Conservation (phyloP, 495 filamentous ascomycete genomes). For the Penicillium taxi region DNA sequence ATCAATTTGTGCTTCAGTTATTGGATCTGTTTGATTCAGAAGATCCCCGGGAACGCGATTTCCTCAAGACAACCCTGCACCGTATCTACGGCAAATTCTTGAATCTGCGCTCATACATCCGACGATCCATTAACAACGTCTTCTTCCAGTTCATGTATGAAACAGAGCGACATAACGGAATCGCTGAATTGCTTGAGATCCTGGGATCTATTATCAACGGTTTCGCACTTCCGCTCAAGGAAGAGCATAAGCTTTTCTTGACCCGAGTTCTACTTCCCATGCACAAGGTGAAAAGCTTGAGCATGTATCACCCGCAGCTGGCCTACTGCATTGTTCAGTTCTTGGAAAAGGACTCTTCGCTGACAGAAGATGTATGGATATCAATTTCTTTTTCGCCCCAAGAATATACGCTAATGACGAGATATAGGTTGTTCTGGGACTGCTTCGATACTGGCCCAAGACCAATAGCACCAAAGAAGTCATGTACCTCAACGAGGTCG, state of each 20-base stretch:
- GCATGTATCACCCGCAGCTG: constrained; percentile 99
- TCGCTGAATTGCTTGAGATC: constrained; percentile 94
- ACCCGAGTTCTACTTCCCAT: constrained; percentile 87
- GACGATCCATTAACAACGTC: constrained; percentile 98
- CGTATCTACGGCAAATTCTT: constrained; percentile 99
- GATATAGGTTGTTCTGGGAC: constrained; percentile 77
- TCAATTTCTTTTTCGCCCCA: not conserved
- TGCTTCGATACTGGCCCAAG: constrained; percentile 97
- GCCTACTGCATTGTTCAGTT: constrained; percentile 99
- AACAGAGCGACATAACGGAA: constrained; percentile 96
- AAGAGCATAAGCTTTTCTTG: constrained; percentile 97
- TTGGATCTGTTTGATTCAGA: constrained; percentile 98
- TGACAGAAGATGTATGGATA: constrained; percentile 80
- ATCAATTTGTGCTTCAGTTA: constrained; percentile 91
- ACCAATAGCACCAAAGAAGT: constrained; percentile 99
- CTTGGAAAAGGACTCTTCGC: constrained; percentile 91
- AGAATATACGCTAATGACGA: constrained; percentile 1
- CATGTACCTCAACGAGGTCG: constrained; percentile 99
- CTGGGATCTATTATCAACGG: constrained; percentile 99
- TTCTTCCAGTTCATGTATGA: constrained; percentile 99
- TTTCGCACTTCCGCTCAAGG: constrained; percentile 93
- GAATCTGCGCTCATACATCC: constrained; percentile 93
- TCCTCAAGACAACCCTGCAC: constrained; percentile 95
- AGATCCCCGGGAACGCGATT: constrained; percentile 94
- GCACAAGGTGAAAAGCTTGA: constrained; percentile 97